phyloP scores from a whole-genome alignment of 1,139 yeast genomes.

The Yamadazyma sp. region DNA sequence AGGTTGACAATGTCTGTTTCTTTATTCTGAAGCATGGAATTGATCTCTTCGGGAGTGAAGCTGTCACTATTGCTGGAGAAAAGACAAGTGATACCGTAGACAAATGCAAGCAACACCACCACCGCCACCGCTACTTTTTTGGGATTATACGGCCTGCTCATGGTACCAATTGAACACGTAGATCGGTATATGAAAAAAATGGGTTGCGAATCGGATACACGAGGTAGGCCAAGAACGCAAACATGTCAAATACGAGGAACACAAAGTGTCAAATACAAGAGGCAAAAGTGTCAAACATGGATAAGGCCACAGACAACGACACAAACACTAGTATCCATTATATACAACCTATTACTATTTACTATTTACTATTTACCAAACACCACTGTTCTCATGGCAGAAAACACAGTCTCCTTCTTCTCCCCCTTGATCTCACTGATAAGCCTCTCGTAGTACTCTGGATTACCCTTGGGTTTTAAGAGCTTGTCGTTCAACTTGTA shows the following conservation, averaged over 20 bases:
- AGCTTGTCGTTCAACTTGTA: conserved; percentile 67
- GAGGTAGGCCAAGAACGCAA: not conserved
- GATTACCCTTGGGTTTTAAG: conserved; percentile 78
- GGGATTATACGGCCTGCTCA: conserved; percentile 4
- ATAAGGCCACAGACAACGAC: too few relatives aligned
- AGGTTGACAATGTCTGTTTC: conserved; percentile 31
- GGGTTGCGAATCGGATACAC: not conserved
- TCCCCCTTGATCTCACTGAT: conserved; percentile 74
- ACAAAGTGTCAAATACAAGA: not conserved
- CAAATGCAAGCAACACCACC: conserved; percentile 1
- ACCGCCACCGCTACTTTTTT: conserved; percentile 5
- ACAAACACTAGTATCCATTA: too few relatives aligned
- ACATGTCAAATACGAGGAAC: not conserved
- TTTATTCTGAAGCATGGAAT: conserved; percentile 41
- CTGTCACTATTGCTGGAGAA: conserved; percentile 12
- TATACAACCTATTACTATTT: too few relatives aligned
- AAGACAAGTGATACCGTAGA: conserved; percentile 9
- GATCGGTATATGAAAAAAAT: too few relatives aligned
- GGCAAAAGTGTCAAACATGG: too few relatives aligned
- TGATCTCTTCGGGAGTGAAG: conserved; percentile 46
- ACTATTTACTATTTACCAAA: conserved; percentile 53
- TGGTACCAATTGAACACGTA: not conserved
- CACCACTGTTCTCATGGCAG: conserved; percentile 67
- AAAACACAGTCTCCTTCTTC: conserved; percentile 61
- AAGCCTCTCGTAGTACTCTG: conserved; percentile 71